Evolutionary conservation across 495 filamentous ascomycete species (phyloP).

Genomic region (Hyaloscypha bicolor): DNA sequence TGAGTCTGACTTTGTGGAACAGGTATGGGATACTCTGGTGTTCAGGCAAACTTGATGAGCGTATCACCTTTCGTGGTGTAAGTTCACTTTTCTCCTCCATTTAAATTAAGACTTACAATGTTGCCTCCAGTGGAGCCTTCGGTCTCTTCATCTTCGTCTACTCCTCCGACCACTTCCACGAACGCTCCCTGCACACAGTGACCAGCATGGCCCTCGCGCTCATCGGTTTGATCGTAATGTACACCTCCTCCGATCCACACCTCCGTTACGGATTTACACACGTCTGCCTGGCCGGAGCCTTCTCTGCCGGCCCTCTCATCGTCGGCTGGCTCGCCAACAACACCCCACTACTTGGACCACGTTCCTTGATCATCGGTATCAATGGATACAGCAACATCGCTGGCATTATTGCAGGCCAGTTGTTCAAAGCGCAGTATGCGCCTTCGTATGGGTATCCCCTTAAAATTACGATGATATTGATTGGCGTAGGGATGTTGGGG

Average conservation of each 20-base stretch:
- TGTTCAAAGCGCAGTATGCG: conserved; percentile 39
- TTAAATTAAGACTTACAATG: neutral
- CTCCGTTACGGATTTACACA: neutral
- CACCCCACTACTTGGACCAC: conserved; percentile 8
- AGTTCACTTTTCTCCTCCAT: neutral
- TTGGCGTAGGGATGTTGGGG: conserved; percentile 30
- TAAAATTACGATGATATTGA: conserved; percentile 39
- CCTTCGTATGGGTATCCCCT: conserved; percentile 39
- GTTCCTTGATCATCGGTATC: conserved; percentile 31
- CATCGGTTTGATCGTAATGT: neutral
- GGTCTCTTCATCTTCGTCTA: neutral
- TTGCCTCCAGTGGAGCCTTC: neutral
- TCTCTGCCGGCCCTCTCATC: neutral
- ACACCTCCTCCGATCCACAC: neutral
- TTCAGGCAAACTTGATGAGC: neutral
- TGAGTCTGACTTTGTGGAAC: too few relatives aligned
- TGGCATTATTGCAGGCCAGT: conserved; percentile 40
- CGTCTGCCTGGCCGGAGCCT: neutral
- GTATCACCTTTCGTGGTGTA: neutral
- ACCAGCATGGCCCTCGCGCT: neutral
- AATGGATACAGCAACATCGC: conserved; percentile 43
- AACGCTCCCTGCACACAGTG: neutral
- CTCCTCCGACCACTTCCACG: neutral
- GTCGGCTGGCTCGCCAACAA: neutral
- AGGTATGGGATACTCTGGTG: neutral